phyloP scores from a whole-genome alignment of 306 rosid species.

The barrel medic (Medicago truncatula) region MtrunA17r5.0-ANR NC_053046.1:42396501-42397000 shows the following conservation, averaged over 20 bases:
- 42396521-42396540: constrained; percentile 90
- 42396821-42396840: not conserved
- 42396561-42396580: constrained; percentile 97
- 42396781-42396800: constrained; percentile 46
- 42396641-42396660: not conserved
- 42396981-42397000: not conserved
- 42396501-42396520: constrained; percentile 63
- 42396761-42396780: constrained; percentile 85
- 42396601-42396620: not conserved
- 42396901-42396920: not conserved
- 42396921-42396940: constrained; percentile 5
- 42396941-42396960: not conserved
- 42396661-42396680: constrained; percentile 26
- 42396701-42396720: constrained; percentile 82
- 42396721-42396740: constrained; percentile 87
- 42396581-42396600: not conserved
- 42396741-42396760: constrained; percentile 82
- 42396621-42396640: not conserved
- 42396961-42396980: not conserved
- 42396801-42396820: constrained; percentile 35
- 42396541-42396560: constrained; percentile 99
- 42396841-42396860: constrained; percentile 16
- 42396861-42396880: constrained; percentile 29
- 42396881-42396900: constrained; percentile 8
- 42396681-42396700: constrained; percentile 75